Conservation (phyloP, 2,329 filamentous ascomycete species). For the Penicillium sp. region DNA sequence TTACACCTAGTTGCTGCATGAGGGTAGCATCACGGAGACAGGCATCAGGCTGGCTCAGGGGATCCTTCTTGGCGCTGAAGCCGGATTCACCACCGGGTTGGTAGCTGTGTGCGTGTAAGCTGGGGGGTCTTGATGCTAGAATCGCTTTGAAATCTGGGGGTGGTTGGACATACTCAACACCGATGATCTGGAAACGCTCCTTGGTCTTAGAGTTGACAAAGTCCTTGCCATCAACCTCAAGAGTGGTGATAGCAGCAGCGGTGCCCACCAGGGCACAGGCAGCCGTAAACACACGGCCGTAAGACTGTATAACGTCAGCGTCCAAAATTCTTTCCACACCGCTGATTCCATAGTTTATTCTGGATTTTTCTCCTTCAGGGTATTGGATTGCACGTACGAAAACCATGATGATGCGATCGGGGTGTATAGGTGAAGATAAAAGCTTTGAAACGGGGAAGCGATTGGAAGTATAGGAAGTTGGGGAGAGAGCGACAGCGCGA, state of each 20-base stretch:
- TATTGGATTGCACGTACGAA: background rate
- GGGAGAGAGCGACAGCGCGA: constrained; percentile 23
- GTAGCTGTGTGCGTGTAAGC: constrained; percentile 45
- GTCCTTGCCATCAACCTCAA: constrained; percentile 59
- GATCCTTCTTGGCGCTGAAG: constrained; percentile 56
- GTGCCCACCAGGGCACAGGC: constrained; percentile 46
- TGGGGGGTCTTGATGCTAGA: background rate
- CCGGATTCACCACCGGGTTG: constrained; percentile 62
- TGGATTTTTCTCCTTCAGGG: background rate
- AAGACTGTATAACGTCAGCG: constrained; percentile 20
- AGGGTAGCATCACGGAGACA: constrained; percentile 64
- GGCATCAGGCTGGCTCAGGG: constrained; percentile 56
- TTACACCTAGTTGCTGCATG: constrained; percentile 61
- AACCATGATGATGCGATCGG: constrained; percentile 2
- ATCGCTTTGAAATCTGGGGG: background rate
- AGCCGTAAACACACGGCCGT: constrained; percentile 38
- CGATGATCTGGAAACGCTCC: constrained; percentile 61
- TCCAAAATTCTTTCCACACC: background rate
- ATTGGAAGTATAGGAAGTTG: background rate
- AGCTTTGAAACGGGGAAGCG: background rate
- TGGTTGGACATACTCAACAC: constrained; percentile 53
- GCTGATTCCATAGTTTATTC: background rate
- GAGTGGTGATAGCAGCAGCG: constrained; percentile 54
- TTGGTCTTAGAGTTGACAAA: constrained; percentile 60
- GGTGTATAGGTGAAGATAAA: background rate